Evolutionary conservation across 2,329 filamentous ascomycete species (phyloP).

Genomic region (Acrodontium crateriforme): DNA sequence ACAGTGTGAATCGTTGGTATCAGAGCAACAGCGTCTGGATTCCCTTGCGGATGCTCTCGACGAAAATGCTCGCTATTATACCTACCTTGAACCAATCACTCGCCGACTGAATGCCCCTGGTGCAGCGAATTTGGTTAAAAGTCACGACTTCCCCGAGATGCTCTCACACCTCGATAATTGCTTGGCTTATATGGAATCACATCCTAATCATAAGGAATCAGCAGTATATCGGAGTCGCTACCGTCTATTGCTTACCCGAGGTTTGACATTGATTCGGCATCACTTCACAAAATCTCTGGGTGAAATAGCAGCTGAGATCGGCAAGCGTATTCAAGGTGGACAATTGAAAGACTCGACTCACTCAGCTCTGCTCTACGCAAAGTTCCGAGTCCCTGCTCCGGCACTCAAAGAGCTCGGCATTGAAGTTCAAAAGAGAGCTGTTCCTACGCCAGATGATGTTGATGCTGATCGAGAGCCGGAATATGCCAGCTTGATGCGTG

Average conservation of each 20-base stretch:
- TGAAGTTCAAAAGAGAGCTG: constrained; percentile 53
- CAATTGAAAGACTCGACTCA: constrained; percentile 59
- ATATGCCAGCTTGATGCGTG: constrained; percentile 52
- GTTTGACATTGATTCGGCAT: constrained; percentile 51
- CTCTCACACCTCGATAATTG: constrained; percentile 77
- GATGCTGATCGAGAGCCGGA: constrained; percentile 46
- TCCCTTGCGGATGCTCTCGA: constrained; percentile 71
- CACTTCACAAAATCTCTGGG: constrained; percentile 50
- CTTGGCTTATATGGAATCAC: constrained; percentile 78
- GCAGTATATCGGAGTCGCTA: constrained; percentile 81
- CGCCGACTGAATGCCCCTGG: constrained; percentile 83
- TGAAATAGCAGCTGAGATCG: constrained; percentile 48
- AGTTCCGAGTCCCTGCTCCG: constrained; percentile 52
- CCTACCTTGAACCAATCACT: constrained; percentile 82
- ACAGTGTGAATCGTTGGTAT: constrained; percentile 77
- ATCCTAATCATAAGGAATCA: constrained; percentile 75
- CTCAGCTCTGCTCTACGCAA: constrained; percentile 57
- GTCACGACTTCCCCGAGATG: constrained; percentile 77
- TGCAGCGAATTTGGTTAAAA: constrained; percentile 71
- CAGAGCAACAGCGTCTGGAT: constrained; percentile 67
- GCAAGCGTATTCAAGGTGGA: constrained; percentile 49
- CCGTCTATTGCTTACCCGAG: constrained; percentile 60
- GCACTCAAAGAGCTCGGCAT: constrained; percentile 52
- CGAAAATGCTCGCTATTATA: constrained; percentile 86
- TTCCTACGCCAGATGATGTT: constrained; percentile 31